Conservation (phyloP, 352 stramenopile genomes). For the Plasmopara viticola region DNA sequence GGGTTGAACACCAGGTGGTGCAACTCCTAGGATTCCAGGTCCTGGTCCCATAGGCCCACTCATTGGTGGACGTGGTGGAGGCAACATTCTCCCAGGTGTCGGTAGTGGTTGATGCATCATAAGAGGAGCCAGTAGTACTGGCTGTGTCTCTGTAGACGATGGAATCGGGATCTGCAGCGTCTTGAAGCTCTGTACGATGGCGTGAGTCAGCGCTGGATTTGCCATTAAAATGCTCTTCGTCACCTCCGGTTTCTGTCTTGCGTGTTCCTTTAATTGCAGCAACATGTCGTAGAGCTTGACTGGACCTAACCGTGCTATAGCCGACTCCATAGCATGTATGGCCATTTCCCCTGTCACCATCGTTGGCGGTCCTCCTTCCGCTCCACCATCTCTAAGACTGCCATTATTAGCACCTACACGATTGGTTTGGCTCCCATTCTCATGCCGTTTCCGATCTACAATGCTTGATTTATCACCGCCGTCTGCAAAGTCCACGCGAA, state of each 20-base stretch:
- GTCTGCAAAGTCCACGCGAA: constrained; percentile 82
- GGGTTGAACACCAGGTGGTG: constrained; percentile 18
- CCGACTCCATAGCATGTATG: constrained; percentile 73
- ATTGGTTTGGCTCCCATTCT: constrained; percentile 16
- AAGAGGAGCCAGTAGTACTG: constrained; percentile 37
- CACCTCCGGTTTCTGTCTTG: constrained; percentile 62
- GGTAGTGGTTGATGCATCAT: constrained; percentile 30
- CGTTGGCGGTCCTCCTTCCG: constrained; percentile 19
- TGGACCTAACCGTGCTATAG: constrained; percentile 57
- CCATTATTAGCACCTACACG: constrained; percentile 20
- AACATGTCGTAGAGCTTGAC: constrained; percentile 85
- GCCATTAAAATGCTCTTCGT: constrained; percentile 70
- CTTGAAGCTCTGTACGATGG: constrained; percentile 83
- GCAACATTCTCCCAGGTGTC: constrained; percentile 32
- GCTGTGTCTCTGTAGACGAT: constrained; percentile 40
- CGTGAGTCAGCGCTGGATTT: constrained; percentile 76
- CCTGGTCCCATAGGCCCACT: constrained; percentile 25
- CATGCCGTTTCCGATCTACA: constrained; percentile 25
- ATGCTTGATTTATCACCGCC: constrained; percentile 50
- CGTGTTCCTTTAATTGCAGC: constrained; percentile 69
- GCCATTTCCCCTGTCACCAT: constrained; percentile 68
- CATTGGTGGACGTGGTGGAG: constrained; percentile 27
- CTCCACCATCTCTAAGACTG: constrained; percentile 20
- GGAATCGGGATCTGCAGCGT: constrained; percentile 77
- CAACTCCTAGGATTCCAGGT: constrained; percentile 44